These are phyloP conservation scores for Ustilago esculenta DNA, from an alignment of 1,284 basidiomycete genomes.

Conservation along the genomic window DNA sequence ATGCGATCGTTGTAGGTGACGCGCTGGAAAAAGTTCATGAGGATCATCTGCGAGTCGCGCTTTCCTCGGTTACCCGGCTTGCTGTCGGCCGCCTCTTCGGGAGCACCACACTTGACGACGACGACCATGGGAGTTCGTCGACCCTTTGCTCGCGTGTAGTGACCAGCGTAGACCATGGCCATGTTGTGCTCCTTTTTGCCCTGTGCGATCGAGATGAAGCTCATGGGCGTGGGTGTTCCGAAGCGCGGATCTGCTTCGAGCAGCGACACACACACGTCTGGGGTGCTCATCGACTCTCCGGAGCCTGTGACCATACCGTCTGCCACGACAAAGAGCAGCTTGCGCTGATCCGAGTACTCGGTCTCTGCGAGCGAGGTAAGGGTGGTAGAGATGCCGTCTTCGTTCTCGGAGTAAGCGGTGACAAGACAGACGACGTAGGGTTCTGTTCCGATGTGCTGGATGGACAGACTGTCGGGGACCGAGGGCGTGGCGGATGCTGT, in stretches of 20 bases:
- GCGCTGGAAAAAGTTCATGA: conserved; percentile 99
- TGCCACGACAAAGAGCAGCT: conserved; percentile 92
- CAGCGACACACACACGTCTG: conserved; percentile 92
- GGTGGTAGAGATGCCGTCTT: conserved; percentile 88
- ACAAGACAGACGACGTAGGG: conserved; percentile 94
- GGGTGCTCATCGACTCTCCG: conserved; percentile 92
- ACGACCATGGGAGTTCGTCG: conserved; percentile 93
- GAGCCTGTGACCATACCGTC: conserved; percentile 99
- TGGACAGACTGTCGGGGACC: conserved; percentile 40
- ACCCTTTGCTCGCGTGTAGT: conserved; percentile 80
- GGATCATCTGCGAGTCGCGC: conserved; percentile 95
- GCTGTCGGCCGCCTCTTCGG: conserved; percentile 76
- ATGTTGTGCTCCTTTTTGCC: conserved; percentile 90
- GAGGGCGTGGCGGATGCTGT: conserved; percentile 24
- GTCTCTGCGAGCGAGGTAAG: conserved; percentile 91
- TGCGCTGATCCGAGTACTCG: conserved; percentile 88
- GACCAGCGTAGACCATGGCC: conserved; percentile 98
- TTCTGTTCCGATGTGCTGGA: conserved; percentile 70
- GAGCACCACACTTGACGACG: conserved; percentile 94
- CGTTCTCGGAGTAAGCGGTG: conserved; percentile 97
- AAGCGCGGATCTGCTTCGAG: conserved; percentile 94
- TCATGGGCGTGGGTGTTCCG: conserved; percentile 95
- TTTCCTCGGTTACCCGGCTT: conserved; percentile 99
- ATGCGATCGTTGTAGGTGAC: conserved; percentile 99
- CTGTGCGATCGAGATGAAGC: conserved; percentile 86